Percentiles rank a stretch among this genome's conserved stretches.
phyloP scores from a whole-genome alignment of 2,329 filamentous ascomycete genomes.

The Apiospora kogelbergensis region DNA sequence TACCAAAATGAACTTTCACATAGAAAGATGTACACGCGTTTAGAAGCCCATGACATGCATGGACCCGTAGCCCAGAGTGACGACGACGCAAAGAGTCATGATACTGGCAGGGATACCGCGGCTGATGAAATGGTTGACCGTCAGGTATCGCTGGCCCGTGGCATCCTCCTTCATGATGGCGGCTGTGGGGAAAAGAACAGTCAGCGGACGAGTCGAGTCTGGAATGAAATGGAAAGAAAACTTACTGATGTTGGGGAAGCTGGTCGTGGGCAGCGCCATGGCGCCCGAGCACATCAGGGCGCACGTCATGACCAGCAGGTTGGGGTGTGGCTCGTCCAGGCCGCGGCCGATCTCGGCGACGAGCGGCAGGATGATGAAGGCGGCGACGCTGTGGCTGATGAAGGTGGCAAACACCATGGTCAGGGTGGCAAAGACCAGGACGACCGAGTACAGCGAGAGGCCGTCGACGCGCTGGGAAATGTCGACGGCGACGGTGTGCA shows the following conservation, averaged over 20 bases:
- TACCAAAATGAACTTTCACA: neutral
- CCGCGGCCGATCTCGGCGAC: slow-evolving; percentile 80
- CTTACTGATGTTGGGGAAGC: slow-evolving; percentile 99
- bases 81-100: slow-evolving; percentile 76
- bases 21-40: neutral
- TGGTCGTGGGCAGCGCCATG: slow-evolving; percentile 93
- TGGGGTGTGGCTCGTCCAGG: slow-evolving; percentile 90
- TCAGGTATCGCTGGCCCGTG: slow-evolving; percentile 86
- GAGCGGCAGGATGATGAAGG: slow-evolving; percentile 88
- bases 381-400: slow-evolving; percentile 95
- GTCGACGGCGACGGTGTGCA: slow-evolving; percentile 79
- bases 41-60: slow-evolving; percentile 64
- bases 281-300: slow-evolving; percentile 97
- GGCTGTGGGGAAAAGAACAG: slow-evolving; percentile 37
- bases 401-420: slow-evolving; percentile 95
- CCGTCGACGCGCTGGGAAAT: slow-evolving; percentile 75
- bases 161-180: slow-evolving; percentile 99
- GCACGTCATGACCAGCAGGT: slow-evolving; percentile 90
- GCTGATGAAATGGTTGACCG: slow-evolving; percentile 92
- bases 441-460: slow-evolving; percentile 80
- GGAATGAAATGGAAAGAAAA: slow-evolving; percentile 27
- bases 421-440: slow-evolving; percentile 80
- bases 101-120: slow-evolving; percentile 87
- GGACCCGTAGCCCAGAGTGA: slow-evolving; percentile 86
- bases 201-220: slow-evolving; percentile 40